These are phyloP conservation scores for Penicillium sp. DNA, from an alignment of 2,329 filamentous ascomycete genomes.

Conservation along the genomic window DNA sequence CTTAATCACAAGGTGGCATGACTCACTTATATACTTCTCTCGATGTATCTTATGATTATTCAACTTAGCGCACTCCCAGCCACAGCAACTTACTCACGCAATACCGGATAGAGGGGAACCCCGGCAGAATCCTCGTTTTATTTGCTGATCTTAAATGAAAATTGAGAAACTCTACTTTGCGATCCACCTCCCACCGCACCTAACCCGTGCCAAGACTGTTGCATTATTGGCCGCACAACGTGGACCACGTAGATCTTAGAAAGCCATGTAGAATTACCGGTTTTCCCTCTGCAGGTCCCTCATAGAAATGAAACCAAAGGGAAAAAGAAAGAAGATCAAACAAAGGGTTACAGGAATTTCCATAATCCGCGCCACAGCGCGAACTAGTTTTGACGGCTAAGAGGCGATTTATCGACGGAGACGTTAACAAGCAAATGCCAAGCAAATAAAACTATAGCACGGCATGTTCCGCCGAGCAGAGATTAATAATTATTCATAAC, in stretches of 20 bases:
- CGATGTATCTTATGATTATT: background rate
- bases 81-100: background rate
- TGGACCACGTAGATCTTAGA: background rate
- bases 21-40: background rate
- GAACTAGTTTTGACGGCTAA: background rate
- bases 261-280: background rate
- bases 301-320: too few species aligned
- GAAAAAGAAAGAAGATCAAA: background rate
- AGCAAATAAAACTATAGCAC: background rate
- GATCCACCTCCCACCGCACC: background rate
- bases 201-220: slow-evolving; percentile 2
- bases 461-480: background rate
- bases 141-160: background rate
- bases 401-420: background rate
- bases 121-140: background rate
- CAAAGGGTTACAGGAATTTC: background rate
- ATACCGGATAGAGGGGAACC: too few species aligned
- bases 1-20: background rate
- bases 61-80: too few species aligned
- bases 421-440: slow-evolving; percentile 1
- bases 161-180: background rate
- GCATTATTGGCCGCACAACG: slow-evolving; percentile 1
- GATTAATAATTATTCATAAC: background rate
- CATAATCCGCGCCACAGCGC: background rate
- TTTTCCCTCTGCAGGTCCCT: background rate